Conservation (phyloP, 345 rosid species). For the Eucalyptus paniculata region DNA sequence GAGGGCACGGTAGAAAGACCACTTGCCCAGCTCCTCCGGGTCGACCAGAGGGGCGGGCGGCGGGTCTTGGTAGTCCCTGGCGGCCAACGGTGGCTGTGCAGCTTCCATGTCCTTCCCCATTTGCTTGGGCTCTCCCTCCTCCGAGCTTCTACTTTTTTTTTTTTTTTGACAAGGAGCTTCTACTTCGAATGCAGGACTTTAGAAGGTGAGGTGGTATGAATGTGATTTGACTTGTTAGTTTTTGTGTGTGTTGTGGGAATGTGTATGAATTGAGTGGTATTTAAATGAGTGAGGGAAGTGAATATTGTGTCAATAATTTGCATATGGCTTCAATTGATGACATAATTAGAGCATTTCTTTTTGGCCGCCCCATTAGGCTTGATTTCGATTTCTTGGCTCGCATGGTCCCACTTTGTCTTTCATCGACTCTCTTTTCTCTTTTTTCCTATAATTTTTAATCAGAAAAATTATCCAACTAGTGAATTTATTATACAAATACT, state of each 20-base stretch:
- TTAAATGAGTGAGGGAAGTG: background rate
- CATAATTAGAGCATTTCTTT: background rate
- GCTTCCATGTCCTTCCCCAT: slow-evolving; percentile 51
- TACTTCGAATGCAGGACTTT: background rate
- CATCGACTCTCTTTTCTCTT: background rate
- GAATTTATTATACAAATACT: background rate
- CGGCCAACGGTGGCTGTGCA: slow-evolving; percentile 15
- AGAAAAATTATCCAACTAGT: background rate
- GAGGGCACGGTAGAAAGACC: slow-evolving; percentile 73
- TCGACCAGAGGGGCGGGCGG: slow-evolving; percentile 64
- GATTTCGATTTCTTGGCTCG: background rate
- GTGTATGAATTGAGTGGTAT: background rate
- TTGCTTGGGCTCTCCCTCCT: background rate
- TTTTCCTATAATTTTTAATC: background rate
- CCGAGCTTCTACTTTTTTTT: background rate
- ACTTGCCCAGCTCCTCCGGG: slow-evolving; percentile 35
- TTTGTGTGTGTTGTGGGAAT: background rate
- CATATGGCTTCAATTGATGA: background rate
- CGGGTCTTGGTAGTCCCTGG: slow-evolving; percentile 64
- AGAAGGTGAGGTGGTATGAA: background rate
- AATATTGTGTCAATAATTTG: background rate
- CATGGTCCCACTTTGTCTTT: background rate
- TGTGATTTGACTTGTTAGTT: fast-evolving
- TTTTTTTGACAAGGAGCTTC: too few relatives aligned
- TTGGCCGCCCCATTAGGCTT: background rate